Evolutionary conservation across 371 early-diverging fungal species (phyloP).

Genomic region (Apophysomyces trapeziformis): DNA sequence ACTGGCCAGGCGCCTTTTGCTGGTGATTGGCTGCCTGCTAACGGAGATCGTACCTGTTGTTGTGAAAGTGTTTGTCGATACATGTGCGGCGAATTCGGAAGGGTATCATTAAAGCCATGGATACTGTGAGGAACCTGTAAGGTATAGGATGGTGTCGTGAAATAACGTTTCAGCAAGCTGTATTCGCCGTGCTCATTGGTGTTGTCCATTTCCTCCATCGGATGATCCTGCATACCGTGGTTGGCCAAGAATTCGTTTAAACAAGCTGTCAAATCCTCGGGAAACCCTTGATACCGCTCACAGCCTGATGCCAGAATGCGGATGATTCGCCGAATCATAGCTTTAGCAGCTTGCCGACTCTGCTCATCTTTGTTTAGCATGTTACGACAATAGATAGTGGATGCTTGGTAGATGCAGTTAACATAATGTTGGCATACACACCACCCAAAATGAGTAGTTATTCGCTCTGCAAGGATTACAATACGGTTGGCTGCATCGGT

Average conservation of each 20-base stretch:
- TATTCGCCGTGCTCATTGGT: conserved; percentile 1
- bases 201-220: not conserved
- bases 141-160: not conserved
- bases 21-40: conserved; percentile 10
- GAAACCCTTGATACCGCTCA: conserved; percentile 42
- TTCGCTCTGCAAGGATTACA: conserved; percentile 37
- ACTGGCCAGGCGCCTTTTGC: conserved; percentile 23
- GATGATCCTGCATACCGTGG: conserved; percentile 24
- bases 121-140: conserved; percentile 1
- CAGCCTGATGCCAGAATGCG: conserved; percentile 33
- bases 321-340: conserved; percentile 49
- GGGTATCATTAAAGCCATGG: conserved; percentile 30
- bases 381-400: conserved; percentile 47
- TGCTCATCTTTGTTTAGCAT: conserved; percentile 28
- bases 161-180: not conserved
- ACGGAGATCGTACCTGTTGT: conserved; percentile 5
- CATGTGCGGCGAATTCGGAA: conserved; percentile 39
- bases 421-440: conserved; percentile 53
- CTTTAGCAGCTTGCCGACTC: conserved; percentile 27
- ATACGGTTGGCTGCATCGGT: conserved; percentile 52
- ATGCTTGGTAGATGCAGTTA: conserved; percentile 47
- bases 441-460: conserved; percentile 44
- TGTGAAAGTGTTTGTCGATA: conserved; percentile 25
- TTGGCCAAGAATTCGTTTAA: conserved; percentile 42
- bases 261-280: conserved; percentile 46